These are phyloP conservation scores for Canavalia gladiata DNA, from an alignment of 306 rosid genomes.

Conservation along the genomic window DNA sequence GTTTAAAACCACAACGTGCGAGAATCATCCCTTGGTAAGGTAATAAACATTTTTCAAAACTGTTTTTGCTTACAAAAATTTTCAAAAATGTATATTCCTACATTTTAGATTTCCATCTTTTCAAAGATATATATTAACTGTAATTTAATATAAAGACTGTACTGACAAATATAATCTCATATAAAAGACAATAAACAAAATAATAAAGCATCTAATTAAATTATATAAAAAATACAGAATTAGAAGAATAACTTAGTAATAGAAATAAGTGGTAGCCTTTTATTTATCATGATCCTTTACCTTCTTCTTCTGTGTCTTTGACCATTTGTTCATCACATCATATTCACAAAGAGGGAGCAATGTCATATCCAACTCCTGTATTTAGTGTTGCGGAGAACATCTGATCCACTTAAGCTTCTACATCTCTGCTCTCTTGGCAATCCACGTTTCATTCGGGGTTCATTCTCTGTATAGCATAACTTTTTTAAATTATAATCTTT, in stretches of 20 bases:
- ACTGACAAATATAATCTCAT: slow-evolving; percentile 60
- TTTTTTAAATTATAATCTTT: no score
- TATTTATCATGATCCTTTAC: slow-evolving; percentile 12
- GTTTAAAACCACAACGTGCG: no score
- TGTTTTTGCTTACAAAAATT: no score
- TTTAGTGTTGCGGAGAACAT: slow-evolving; percentile 75
- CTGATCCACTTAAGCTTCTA: slow-evolving; percentile 80
- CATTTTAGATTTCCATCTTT: not conserved
- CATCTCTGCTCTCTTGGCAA: slow-evolving; percentile 79
- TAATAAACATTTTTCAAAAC: no score
- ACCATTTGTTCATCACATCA: slow-evolving; percentile 8
- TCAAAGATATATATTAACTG: slow-evolving; percentile 5
- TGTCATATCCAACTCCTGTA: slow-evolving; percentile 75
- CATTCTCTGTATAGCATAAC: slow-evolving; percentile 75
- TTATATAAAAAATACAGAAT: slow-evolving; percentile 49
- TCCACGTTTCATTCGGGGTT: slow-evolving; percentile 93
- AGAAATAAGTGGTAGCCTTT: slow-evolving; percentile 40
- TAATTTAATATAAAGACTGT: slow-evolving; percentile 51
- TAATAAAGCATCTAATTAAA: slow-evolving; percentile 49
- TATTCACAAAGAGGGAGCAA: slow-evolving; percentile 81
- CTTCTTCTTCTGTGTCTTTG: slow-evolving; percentile 13
- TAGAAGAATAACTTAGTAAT: slow-evolving; percentile 45
- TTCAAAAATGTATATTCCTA: no score
- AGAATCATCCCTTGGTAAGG: no score
- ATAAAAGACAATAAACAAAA: slow-evolving; percentile 48